Conservation (phyloP, 148 eudicot species). For the Chenopodium formosanum region DNA sequence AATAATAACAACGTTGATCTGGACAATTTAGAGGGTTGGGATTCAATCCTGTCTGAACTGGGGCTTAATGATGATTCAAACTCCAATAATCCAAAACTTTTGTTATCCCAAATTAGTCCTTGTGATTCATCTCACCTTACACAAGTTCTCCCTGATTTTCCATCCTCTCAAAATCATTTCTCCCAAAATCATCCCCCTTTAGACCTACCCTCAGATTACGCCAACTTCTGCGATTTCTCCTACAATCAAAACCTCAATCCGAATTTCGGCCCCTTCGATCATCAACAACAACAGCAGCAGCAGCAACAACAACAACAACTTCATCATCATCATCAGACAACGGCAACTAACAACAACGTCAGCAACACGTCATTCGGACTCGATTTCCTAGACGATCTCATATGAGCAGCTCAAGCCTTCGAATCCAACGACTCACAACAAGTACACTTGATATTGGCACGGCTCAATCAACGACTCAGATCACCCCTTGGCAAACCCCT, state of each 20-base stretch:
- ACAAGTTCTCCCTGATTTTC: constrained; percentile 45
- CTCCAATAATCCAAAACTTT: constrained; percentile 33
- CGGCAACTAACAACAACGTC: not conserved
- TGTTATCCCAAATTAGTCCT: constrained; percentile 31
- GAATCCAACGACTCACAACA: constrained; percentile 70
- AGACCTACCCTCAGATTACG: constrained; percentile 40
- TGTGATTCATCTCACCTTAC: constrained; percentile 30
- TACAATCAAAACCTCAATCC: constrained; percentile 24
- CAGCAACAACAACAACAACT: not conserved
- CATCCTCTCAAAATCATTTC: constrained; percentile 33
- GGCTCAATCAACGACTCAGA: constrained; percentile 73
- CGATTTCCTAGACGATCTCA: constrained; percentile 74
- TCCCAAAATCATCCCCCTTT: constrained; percentile 28
- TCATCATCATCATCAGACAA: not conserved
- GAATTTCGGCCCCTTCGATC: constrained; percentile 25
- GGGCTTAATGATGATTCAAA: constrained; percentile 73
- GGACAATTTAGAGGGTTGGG: constrained; percentile 78
- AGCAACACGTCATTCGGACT: constrained; percentile 28
- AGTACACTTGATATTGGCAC: constrained; percentile 58
- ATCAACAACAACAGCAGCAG: not conserved
- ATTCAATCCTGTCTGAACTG: constrained; percentile 70
- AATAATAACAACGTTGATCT: constrained; percentile 38
- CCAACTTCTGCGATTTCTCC: constrained; percentile 25
- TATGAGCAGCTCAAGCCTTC: constrained; percentile 67
- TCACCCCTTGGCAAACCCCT: constrained; percentile 74